Percentiles rank a stretch among this genome's conserved stretches.
Conservation (phyloP, 768 basidiomycete species). For the Naganishia onofrii region DNA sequence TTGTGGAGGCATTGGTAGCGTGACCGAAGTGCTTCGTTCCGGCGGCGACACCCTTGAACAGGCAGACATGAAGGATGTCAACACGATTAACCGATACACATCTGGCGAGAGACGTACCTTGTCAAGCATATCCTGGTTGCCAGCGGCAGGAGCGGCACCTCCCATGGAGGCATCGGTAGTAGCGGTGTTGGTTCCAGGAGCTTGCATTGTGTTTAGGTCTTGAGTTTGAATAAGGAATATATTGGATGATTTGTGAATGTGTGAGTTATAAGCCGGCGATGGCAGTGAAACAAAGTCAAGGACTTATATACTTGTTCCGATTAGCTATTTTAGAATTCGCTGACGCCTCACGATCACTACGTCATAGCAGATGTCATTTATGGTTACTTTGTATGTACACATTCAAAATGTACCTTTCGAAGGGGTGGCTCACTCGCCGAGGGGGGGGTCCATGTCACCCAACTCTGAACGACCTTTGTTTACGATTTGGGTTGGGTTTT, state of each 20-base stretch:
- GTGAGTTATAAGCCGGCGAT: neutral
- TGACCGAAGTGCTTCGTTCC: constrained; percentile 26
- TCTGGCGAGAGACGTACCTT: constrained; percentile 16
- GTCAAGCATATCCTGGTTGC: constrained; percentile 30
- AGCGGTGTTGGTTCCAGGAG: constrained; percentile 26
- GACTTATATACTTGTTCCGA: neutral
- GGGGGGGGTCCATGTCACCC: too few species aligned
- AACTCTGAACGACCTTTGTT: too few species aligned
- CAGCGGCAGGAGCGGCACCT: constrained; percentile 8
- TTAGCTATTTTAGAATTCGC: neutral
- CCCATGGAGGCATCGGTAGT: neutral
- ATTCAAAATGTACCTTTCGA: too few species aligned
- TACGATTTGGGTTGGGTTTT: too few species aligned
- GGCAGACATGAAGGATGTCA: neutral
- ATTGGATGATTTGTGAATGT: neutral
- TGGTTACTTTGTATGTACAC: too few species aligned
- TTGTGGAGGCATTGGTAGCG: constrained; percentile 21
- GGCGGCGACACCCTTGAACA: constrained; percentile 24
- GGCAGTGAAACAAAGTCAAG: too few species aligned
- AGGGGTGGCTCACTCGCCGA: too few species aligned
- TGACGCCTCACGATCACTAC: too few species aligned
- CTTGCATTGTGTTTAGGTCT: neutral
- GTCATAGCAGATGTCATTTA: too few species aligned
- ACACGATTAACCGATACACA: neutral
- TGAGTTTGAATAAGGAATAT: too few species aligned